Base-by-base conservation (phyloP, 2,329 filamentous ascomycete genomes). In the Aspergillus brasiliensis region DNA sequence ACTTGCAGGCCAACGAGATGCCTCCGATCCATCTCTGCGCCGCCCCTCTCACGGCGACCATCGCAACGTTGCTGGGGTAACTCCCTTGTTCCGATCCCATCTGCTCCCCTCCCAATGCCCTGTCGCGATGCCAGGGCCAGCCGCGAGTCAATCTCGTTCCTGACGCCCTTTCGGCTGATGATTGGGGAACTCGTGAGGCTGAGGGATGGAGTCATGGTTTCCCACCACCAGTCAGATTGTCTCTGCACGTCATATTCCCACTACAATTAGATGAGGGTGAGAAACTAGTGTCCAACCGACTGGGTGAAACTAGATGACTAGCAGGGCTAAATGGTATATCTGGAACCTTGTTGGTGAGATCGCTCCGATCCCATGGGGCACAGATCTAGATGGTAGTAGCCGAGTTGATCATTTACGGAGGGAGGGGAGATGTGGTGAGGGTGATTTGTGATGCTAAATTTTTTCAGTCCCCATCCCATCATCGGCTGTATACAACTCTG, bases 11-110 rank as follows among this genome's bases (percentile, higher is more conserved):
- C 56, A 58, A 49, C 52, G 53, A 49, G 28, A 51, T 25, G 25
- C 47, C 27, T 34, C 56, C 21, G 51, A 51, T 34, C 31, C 17
- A 23, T 44, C 27, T 37, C 17, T 31, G 25, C 34, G 28, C 23
- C 52, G 42, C 55, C 55, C 42, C 49, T 60, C 57, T 38, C 55
- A 37, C n/a, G 23, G 31, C 47, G 23, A 21, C 21, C 48, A 19
- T 19, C 19, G 23, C 40, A 10, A 34, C 48, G 65, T 68, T 68
- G 57, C 65, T 64, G 60, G 42, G 57, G 62, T 59, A 68, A 68
- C 66, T 68, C 62, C 66, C 66, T 65, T 63, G 25, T 48, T 57
- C 53, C 51, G 58, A 58, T 61, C 60, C 51, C 25, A 57, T 58
- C 58, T 44, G 11, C 54, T 23, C 40, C 38, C 38, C 40, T 27